Percentiles rank a stretch among this genome's conserved stretches.
These are phyloP conservation scores for Cladobotryum mycophilum DNA, from an alignment of 2,329 filamentous ascomycete genomes.

Conservation along the genomic window DNA sequence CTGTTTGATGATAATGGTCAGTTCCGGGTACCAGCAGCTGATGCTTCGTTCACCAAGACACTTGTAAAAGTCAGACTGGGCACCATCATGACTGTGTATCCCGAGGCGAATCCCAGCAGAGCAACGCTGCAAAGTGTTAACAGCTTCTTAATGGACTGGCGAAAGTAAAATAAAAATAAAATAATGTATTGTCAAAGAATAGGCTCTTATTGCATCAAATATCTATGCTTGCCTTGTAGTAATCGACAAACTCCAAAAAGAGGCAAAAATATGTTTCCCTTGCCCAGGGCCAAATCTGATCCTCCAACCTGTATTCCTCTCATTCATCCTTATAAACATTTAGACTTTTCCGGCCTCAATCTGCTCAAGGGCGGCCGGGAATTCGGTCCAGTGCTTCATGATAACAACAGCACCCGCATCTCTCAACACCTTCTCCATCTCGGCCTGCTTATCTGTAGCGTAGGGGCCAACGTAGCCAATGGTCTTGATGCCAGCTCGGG, in stretches of 20 bases:
- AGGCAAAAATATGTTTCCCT: not conserved
- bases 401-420: constrained; percentile 58
- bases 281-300: not conserved
- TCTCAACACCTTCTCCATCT: constrained; percentile 57
- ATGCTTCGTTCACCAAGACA: constrained; percentile 57
- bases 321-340: not conserved
- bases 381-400: constrained; percentile 55
- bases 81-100: constrained; percentile 74
- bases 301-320: constrained; percentile 11
- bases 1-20: constrained; percentile 61
- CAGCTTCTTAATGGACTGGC: constrained; percentile 70
- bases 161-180: constrained; percentile 26
- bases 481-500: constrained; percentile 70
- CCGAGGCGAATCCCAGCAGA: constrained; percentile 76
- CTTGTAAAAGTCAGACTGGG: constrained; percentile 71
- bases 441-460: constrained; percentile 50
- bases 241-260: not conserved
- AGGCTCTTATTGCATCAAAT: constrained; percentile 18
- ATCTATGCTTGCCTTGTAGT: not conserved
- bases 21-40: constrained; percentile 19
- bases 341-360: constrained; percentile 36
- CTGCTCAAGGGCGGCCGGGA: constrained; percentile 41
- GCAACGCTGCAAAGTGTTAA: constrained; percentile 88
- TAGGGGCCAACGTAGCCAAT: constrained; percentile 85
- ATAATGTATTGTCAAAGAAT: too few relatives aligned